Evolutionary conservation across 2,329 filamentous ascomycete species (phyloP).

Genomic region (Cordyceps militaris): DNA sequence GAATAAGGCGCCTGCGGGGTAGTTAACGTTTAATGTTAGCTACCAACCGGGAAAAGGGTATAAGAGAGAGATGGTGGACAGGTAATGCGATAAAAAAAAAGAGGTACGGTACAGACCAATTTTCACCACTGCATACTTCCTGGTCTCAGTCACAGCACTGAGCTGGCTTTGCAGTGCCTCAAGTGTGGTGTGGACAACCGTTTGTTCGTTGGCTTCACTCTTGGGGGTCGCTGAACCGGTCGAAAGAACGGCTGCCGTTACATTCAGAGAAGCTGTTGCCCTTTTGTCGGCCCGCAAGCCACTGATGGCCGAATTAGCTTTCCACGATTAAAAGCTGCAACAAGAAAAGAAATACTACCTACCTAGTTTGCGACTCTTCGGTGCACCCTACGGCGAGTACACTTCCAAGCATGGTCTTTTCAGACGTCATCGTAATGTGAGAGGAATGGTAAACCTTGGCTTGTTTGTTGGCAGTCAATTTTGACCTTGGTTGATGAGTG

Average conservation of each 20-base stretch:
- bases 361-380: neutral
- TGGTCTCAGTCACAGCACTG: neutral
- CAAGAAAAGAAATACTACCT: neutral
- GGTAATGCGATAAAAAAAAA: neutral
- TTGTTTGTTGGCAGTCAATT: neutral
- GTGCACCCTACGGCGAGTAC: neutral
- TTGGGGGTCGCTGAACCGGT: neutral
- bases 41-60: neutral
- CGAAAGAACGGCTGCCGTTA: neutral
- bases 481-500: neutral
- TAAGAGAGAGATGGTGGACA: neutral
- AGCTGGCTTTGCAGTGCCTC: neutral
- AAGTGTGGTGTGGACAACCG: neutral
- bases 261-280: neutral
- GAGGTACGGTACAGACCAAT: neutral
- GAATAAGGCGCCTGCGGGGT: slow-evolving; percentile 2
- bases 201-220: neutral
- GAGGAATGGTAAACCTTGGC: neutral
- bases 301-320: slow-evolving; percentile 5
- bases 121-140: neutral
- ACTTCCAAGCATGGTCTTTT: neutral
- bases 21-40: neutral
- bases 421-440: neutral
- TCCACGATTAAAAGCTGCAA: neutral
- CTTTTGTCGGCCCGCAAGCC: slow-evolving; percentile 8